Percentiles rank a stretch among this genome's conserved stretches.
phyloP scores from a whole-genome alignment of 768 basidiomycete species.

The Leccinum uliginosum region DNA sequence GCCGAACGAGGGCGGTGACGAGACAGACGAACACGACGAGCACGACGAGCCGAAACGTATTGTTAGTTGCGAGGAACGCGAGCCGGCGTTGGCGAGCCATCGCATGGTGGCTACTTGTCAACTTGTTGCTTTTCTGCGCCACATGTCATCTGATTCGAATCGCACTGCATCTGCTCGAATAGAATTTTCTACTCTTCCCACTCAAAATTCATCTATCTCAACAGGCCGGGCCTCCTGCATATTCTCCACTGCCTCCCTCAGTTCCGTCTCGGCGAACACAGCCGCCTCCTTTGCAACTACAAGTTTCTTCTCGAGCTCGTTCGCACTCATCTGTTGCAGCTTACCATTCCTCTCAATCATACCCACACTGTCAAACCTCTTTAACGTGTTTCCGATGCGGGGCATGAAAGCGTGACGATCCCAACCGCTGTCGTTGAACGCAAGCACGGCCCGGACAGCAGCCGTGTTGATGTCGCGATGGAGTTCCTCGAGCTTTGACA shows the following conservation, averaged over 20 bases:
- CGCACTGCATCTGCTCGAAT: background rate
- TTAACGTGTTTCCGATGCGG: conserved; percentile 61
- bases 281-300: conserved; percentile 66
- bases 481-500: conserved; percentile 83
- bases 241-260: conserved; percentile 70
- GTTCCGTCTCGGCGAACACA: conserved; percentile 67
- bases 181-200: background rate
- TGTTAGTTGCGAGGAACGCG: conserved; percentile 8
- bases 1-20: conserved; percentile 17
- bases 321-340: conserved; percentile 51
- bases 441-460: conserved; percentile 74
- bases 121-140: background rate
- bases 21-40: conserved; percentile 23
- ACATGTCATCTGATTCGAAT: background rate
- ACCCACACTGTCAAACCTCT: conserved; percentile 65
- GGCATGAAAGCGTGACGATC: conserved; percentile 67
- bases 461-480: conserved; percentile 90
- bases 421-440: conserved; percentile 86
- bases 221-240: conserved; percentile 54
- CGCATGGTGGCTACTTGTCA: conserved; percentile 10
- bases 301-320: conserved; percentile 75
- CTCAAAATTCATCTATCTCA: conserved; percentile 34
- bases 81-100: conserved; percentile 16
- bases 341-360: conserved; percentile 43
- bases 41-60: conserved; percentile 11